Evolutionary conservation across 305 asterid genomes (phyloP), one percentile per base, ranked within the genome.

Genomic region (Fraxinus sp.): DNA sequence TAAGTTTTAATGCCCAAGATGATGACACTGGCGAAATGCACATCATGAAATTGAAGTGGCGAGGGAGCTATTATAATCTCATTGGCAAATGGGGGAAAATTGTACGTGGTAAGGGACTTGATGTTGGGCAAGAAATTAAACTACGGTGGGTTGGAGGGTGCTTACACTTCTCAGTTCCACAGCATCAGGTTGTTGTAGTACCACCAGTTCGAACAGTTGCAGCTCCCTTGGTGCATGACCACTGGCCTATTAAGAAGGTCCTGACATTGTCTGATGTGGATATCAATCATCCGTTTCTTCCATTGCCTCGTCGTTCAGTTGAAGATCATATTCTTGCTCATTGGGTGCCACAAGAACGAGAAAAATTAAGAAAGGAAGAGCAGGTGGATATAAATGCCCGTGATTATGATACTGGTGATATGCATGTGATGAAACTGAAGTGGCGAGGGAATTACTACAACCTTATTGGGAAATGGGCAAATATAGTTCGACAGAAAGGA

Each of bases 161-260:
- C 88, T 89, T 92, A 72, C 94, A 92, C 86, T 92, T 91, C 88
- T 91, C 97, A 6, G 97, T 91, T 80, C 94, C 97, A 11, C 88
- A 87, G 22, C 93, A 89, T 85, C 94, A 89, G 84, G 79, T 89
- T 79, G 92, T 89, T 79, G 74, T 87, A 35, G 87, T 85, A 24
- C 90, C 89, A 75, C 93, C 93, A 20, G 77, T 85, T 76, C 84
- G 92, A 83, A 87, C 85, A 86, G 89, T 86, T 68, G 89, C 89
- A 71, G 89, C 90, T 66, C 90, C 87, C 7, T 82, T 85, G 7
- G 86, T 86, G 73, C 92, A 90, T 73, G 94, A 89, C 33, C 87
- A 84, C 71, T 89, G 91, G 91, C 91, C 91, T 49, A 89, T 89
- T 84, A 87, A 84, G 87, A 89, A 89, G 86, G 87, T 89, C 66